Base-by-base conservation (phyloP, 768 basidiomycete species). In the Cystobasidium tubakii region DNA sequence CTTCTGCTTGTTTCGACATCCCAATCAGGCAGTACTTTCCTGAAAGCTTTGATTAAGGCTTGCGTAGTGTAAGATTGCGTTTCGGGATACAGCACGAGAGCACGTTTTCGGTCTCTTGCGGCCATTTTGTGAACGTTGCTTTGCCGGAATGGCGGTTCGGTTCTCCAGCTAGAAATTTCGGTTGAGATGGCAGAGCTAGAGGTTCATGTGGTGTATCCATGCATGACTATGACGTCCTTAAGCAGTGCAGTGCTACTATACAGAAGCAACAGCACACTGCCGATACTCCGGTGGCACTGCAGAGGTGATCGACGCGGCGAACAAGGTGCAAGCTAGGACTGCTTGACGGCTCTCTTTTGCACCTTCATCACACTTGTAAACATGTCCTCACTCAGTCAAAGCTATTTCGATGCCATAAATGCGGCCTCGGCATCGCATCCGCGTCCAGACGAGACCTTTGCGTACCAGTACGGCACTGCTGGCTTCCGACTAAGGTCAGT, bases 381-480 rank as follows among this genome's bases (percentile, higher is more conserved):
- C 57, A 34, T 46, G 63, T 65, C 63, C 15, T 4, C 39, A 50
- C 66, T 67, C 39, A 46, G n/a, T 15, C 42, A 67, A 17, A 43
- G 44, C 39, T 33, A 23, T 9, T 34, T 53, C 15, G 75, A 77
- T 2, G 66, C 77, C 1, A 76, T 82, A 31, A 71, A 54, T 13
- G 50, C 77, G 21, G 81, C 80, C 0, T 77, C 82, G 0, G 73
- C 79, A 25, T 63, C 73, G 12, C 83, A 83, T 75, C 83, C 82
- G 0, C 81, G 81, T 60, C 81, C 81, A 0, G 75, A 79, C 7
- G 43, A 27, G 54, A 74, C 74, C 1, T 71, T 80, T 53, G 79
- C 76, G 44, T 83, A 80, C 76, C 73, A 80, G 23, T 84, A 83
- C 78, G 83, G 83, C 12, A 84, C 83, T 0, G 83, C 83, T 29